Evolutionary conservation across 2,329 filamentous ascomycete genomes (phyloP), one percentile per base, ranked within the genome.

Genomic region (Curvularia hawaiiensis): DNA sequence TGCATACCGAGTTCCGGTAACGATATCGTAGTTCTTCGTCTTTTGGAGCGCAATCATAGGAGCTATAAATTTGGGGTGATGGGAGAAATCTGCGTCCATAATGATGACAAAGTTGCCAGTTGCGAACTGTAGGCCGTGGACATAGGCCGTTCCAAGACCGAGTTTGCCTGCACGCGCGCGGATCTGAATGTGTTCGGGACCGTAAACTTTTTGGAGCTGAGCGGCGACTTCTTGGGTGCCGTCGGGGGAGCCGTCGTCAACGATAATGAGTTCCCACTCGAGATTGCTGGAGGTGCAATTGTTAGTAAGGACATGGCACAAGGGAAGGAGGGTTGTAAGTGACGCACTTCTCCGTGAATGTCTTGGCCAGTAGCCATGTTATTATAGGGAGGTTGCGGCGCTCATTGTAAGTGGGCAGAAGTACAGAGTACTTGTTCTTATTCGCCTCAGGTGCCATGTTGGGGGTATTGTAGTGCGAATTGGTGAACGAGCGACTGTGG

Each of bases 61-160:
- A 52, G 93, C 88, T 79, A 99, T 97, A 85, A 98, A 99, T 81
- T 98, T 99, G 75, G 95, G 95, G 83, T 99, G 95, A 82, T 99
- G 95, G 69, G 88, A 92, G 85, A 99, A 99, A 81, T 99, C 95
- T 79, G 96, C 95, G 82, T 99, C 95, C 95, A 99, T 99, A 85
- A 99, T 99, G 83, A 99, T 91, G 75, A 99, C 91, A 75, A 88
- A 98, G 85, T 96, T 97, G 71, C 95, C 95, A 22, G 88, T 92
- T 24, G 85, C 90, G 75, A 90, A 98, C 77, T 97, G 87, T 59
- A 99, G 84, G 51, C 94, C 94, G 79, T 97, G 93, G 39, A 97
- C 91, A 80, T 98, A 98, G 48, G 94, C 94, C 3, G 94, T 97
- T 67, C 94, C 94, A 49, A 98, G 89, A n/a, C 94, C 94, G 39